Base-by-base conservation (phyloP, 257 asterid genomes). In the Dorcoceras hygrometricum region DNA sequence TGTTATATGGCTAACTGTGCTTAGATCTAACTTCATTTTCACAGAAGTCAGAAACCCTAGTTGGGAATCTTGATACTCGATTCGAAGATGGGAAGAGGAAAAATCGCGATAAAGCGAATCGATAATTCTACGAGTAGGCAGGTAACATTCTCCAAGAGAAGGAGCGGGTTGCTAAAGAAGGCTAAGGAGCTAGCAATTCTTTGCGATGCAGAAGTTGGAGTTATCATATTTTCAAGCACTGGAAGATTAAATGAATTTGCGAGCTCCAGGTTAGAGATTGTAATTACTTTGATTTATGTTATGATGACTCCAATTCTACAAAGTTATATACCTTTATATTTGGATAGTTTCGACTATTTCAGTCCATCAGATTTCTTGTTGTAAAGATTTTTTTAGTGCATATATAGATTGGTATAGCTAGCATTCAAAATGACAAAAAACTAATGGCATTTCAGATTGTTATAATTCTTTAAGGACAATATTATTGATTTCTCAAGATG, bases 131-230 rank as follows among this genome's bases (percentile, higher is more conserved):
- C 85, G 6, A 83, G 77, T 28, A 62, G 88, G 79, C 88, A 83
- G 60, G 85, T 83, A 0, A 80, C 88, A 0, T 83, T 83, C 24
- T 83, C 88, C 4, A 83, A 83, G 83, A 73, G 88, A 60, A 75
- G 85, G 39, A 80, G 74, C 28, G 88, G 88, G 3, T 65, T 83
- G 57, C 36, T 83, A 75, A 83, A 83, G 83, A 83, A 83, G 67
- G 86, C 88, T 0, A 80, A 73, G 62, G 88, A 83, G 69, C 85
- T 83, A 10, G 76, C 88, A 4, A 78, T 80, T 73, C 82, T 83
- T 58, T 83, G 88, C n/a, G 88, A 80, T 77, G 88, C 88, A 2
- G 57, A 83, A 68, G 80, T 83, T 75, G 88, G 88, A 71, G 63
- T 83, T 0, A 58, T 77, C 59, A 73, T 83, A 10, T 83, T 80